Conservation (phyloP, 2,329 filamentous ascomycete genomes). For the Alternaria rosae region DNA sequence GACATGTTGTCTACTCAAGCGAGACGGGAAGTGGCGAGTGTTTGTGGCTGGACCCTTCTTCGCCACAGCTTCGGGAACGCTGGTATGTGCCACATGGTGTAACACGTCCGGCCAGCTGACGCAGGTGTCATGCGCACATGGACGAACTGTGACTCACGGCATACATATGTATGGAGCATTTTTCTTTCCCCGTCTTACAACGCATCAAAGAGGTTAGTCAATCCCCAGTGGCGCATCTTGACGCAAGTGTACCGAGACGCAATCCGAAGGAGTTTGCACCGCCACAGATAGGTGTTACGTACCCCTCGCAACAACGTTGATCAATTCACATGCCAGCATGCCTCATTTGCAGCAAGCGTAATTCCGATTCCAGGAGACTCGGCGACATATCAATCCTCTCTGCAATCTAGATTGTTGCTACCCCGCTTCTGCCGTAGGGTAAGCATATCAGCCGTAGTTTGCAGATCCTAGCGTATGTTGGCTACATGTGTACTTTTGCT, state of each 20-base stretch:
- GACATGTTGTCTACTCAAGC: slow-evolving; percentile 14
- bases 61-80: slow-evolving; percentile 20
- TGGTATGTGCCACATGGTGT: slow-evolving; percentile 10
- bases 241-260: slow-evolving; percentile 11
- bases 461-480: slow-evolving; percentile 9
- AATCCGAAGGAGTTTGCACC: slow-evolving; percentile 1
- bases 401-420: slow-evolving; percentile 6
- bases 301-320: slow-evolving; percentile 2
- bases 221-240: background rate
- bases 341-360: background rate
- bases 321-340: slow-evolving; percentile 8
- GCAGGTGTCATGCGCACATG: slow-evolving; percentile 2
- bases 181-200: background rate
- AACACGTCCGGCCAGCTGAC: slow-evolving; percentile 5
- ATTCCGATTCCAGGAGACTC: background rate
- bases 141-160: slow-evolving; percentile 8
- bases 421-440: slow-evolving; percentile 8
- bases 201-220: slow-evolving; percentile 1
- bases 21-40: slow-evolving; percentile 14
- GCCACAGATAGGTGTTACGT: slow-evolving; percentile 12
- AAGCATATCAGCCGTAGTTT: slow-evolving; percentile 8
- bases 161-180: background rate
- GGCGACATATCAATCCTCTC: background rate
- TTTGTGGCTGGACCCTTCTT: slow-evolving; percentile 15
- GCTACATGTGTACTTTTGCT: background rate